These are phyloP conservation scores for Anisogramma anomala DNA, from an alignment of 2,329 filamentous ascomycete species.

Conservation along the genomic window DNA sequence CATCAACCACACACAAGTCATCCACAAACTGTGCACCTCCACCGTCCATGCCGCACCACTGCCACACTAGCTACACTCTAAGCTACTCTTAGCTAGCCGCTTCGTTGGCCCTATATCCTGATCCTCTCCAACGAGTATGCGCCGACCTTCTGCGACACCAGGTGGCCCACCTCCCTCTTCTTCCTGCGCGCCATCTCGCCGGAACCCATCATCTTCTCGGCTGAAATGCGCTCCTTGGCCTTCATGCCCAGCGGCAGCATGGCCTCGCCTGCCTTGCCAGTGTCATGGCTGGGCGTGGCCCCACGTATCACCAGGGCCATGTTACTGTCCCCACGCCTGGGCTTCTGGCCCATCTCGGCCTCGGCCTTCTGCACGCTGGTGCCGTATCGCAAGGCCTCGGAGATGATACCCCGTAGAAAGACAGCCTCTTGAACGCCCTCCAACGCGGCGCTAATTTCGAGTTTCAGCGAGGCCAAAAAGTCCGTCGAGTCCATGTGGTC, in stretches of 20 bases:
- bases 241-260: constrained; percentile 66
- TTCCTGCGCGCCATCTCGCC: constrained; percentile 62
- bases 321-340: constrained; percentile 1
- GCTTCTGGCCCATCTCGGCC: constrained; percentile 15
- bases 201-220: constrained; percentile 50
- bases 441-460: constrained; percentile 59
- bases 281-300: constrained; percentile 10
- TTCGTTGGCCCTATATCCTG: constrained; percentile 37
- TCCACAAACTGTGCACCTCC: too few species aligned
- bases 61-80: too few species aligned
- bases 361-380: constrained; percentile 24
- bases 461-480: constrained; percentile 52
- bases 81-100: constrained; percentile 1
- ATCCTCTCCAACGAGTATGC: constrained; percentile 77
- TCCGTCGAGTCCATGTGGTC: constrained; percentile 46
- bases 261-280: constrained; percentile 25
- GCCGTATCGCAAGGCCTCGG: constrained; percentile 55
- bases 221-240: constrained; percentile 37
- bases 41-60: too few species aligned
- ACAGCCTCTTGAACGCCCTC: constrained; percentile 61
- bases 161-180: constrained; percentile 60
- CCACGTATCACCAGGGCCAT: constrained; percentile 1
- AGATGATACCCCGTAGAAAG: constrained; percentile 51
- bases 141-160: constrained; percentile 69
- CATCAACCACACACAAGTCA: background rate